Evolutionary conservation across 2,329 filamentous ascomycete genomes (phyloP).

Genomic region (Ceratocystis diversiconidia): DNA sequence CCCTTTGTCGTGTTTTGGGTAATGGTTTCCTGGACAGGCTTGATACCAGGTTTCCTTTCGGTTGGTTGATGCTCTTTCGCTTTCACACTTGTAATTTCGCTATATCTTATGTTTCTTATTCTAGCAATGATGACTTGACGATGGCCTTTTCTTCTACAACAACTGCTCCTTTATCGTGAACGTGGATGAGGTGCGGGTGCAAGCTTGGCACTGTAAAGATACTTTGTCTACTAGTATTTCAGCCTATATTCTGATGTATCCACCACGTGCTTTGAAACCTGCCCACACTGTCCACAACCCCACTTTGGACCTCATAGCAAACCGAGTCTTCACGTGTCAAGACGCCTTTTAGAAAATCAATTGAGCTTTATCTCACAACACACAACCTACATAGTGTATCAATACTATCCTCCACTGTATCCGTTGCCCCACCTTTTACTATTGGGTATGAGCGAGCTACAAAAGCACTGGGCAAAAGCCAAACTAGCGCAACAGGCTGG

Average conservation of each 20-base stretch:
- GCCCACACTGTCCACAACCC: constrained; percentile 12
- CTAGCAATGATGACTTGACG: constrained; percentile 6
- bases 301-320: constrained; percentile 16
- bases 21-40: background rate
- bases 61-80: background rate
- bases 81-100: background rate
- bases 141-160: background rate
- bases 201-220: background rate
- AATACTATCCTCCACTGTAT: background rate
- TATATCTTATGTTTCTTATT: background rate
- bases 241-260: background rate
- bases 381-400: background rate
- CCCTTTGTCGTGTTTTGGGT: background rate
- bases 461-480: constrained; percentile 63
- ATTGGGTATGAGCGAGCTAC: constrained; percentile 59
- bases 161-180: background rate
- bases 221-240: background rate
- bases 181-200: background rate
- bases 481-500: constrained; percentile 46
- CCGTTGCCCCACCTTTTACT: background rate
- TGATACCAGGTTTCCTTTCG: constrained; percentile 6
- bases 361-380: background rate
- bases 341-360: background rate
- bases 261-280: background rate
- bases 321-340: background rate